These are phyloP conservation scores for Macrophomina pseudophaseolina DNA, from an alignment of 2,329 filamentous ascomycete species.

Conservation along the genomic window DNA sequence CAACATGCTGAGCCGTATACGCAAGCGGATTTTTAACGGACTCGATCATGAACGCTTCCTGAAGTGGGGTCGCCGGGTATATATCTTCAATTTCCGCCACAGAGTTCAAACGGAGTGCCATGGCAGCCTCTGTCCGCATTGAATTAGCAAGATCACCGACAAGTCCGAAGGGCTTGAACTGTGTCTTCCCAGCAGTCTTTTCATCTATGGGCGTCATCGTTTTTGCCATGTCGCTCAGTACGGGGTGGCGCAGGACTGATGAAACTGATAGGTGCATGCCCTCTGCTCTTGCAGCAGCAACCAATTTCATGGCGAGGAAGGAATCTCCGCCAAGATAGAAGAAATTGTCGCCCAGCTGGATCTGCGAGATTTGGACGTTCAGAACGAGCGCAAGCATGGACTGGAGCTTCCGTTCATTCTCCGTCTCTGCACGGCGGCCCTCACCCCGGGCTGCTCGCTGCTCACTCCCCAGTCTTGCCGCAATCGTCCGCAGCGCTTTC, in stretches of 20 bases:
- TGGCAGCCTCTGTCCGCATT: slow-evolving; percentile 36
- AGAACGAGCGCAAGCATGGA: slow-evolving; percentile 12
- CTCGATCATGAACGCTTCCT: slow-evolving; percentile 54
- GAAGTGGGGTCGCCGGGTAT: slow-evolving; percentile 49
- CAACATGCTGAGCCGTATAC: slow-evolving; percentile 55
- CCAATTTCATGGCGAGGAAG: slow-evolving; percentile 65
- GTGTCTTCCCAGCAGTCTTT: slow-evolving; percentile 32
- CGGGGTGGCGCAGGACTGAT: slow-evolving; percentile 59
- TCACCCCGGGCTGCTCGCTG: background rate
- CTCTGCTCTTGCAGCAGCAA: slow-evolving; percentile 57
- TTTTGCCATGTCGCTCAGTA: slow-evolving; percentile 52
- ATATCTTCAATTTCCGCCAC: slow-evolving; percentile 45
- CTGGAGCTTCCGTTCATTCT: background rate
- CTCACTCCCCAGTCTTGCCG: slow-evolving; percentile 26
- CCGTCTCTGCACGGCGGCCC: background rate
- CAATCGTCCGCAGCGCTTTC: slow-evolving; percentile 30
- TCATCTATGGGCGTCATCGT: background rate
- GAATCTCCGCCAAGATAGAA: slow-evolving; percentile 68
- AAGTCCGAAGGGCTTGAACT: slow-evolving; percentile 30
- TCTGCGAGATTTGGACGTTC: slow-evolving; percentile 38
- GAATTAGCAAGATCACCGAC: slow-evolving; percentile 38
- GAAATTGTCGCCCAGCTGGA: slow-evolving; percentile 63
- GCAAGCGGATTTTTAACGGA: slow-evolving; percentile 54
- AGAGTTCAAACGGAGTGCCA: slow-evolving; percentile 44
- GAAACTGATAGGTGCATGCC: slow-evolving; percentile 59